A percentile compares a stretch with the other conserved stretches of the same genome.
Evolutionary conservation across 305 asterid species (phyloP).

Genomic region (Fraxinus sp.): DNA sequence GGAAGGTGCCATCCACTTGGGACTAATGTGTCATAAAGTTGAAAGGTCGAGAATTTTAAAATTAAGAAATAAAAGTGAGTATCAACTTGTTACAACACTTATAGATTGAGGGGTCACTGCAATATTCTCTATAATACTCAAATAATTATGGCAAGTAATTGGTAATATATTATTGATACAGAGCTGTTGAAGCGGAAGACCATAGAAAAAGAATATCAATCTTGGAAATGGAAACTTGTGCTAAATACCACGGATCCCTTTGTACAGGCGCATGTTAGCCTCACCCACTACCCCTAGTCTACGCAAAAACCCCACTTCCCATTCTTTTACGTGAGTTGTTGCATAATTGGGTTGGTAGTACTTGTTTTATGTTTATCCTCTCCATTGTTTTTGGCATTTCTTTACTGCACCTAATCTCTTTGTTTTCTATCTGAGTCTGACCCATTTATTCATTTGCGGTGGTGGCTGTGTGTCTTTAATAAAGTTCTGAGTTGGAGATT

Average conservation of each 20-base stretch:
- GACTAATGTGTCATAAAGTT: not conserved
- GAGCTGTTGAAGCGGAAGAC: conserved; percentile 17
- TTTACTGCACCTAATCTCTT: conserved; percentile 2
- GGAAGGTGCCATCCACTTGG: not conserved
- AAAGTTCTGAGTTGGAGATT: conserved; percentile 25
- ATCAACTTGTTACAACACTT: not conserved
- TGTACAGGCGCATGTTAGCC: conserved; percentile 37
- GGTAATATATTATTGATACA: not conserved
- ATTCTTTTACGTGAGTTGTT: conserved; percentile 12
- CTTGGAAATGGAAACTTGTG: conserved; percentile 1
- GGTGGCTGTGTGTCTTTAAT: conserved; percentile 38
- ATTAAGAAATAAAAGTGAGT: not conserved
- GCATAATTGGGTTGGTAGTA: conserved; percentile 35
- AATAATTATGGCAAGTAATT: not conserved
- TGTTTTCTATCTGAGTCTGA: not conserved
- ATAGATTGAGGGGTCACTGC: not conserved
- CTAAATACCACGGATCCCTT: conserved; percentile 36
- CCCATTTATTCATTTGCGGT: conserved; percentile 33
- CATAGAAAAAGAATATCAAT: not conserved
- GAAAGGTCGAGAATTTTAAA: not conserved
- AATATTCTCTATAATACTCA: not conserved
- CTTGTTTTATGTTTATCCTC: not conserved
- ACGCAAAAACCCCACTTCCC: not conserved
- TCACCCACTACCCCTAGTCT: conserved; percentile 23
- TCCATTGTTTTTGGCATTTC: conserved; percentile 14